Evolutionary conservation across 208 protist genomes (phyloP).

Genomic region (Leishmania tropica): DNA sequence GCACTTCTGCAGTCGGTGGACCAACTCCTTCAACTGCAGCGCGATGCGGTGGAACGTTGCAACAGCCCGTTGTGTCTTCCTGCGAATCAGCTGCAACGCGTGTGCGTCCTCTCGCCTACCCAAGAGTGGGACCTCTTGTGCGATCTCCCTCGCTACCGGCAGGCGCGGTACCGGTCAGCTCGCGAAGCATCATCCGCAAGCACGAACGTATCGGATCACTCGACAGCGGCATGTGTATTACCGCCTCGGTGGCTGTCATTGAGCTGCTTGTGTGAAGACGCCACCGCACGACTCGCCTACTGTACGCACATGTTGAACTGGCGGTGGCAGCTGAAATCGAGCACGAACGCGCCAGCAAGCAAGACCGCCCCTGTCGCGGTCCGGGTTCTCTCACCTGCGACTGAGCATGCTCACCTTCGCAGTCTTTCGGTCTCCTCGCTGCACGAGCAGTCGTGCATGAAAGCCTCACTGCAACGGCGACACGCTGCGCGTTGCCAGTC

Average conservation of each 20-base stretch:
- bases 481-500: conserved; percentile 16
- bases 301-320: conserved; percentile 30
- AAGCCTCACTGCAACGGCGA: conserved; percentile 14
- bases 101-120: conserved; percentile 26
- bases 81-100: conserved; percentile 4
- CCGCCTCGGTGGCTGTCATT: conserved; percentile 40
- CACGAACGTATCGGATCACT: neutral
- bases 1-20: conserved; percentile 56
- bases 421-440: conserved; percentile 20
- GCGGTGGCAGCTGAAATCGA: conserved; percentile 2
- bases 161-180: conserved; percentile 1
- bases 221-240: neutral
- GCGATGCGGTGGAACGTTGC: conserved; percentile 10
- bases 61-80: neutral
- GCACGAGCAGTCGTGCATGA: conserved; percentile 21
- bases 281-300: conserved; percentile 46
- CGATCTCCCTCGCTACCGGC: conserved; percentile 34
- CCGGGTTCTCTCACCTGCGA: conserved; percentile 18
- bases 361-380: neutral
- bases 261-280: conserved; percentile 43
- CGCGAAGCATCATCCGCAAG: neutral
- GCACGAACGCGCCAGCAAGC: neutral
- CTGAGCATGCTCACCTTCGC: conserved; percentile 32
- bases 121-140: conserved; percentile 75
- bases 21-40: conserved; percentile 60